These are phyloP conservation scores for Ophiostoma perfectum DNA, from an alignment of 2,329 filamentous ascomycete species.

Conservation along the genomic window DNA sequence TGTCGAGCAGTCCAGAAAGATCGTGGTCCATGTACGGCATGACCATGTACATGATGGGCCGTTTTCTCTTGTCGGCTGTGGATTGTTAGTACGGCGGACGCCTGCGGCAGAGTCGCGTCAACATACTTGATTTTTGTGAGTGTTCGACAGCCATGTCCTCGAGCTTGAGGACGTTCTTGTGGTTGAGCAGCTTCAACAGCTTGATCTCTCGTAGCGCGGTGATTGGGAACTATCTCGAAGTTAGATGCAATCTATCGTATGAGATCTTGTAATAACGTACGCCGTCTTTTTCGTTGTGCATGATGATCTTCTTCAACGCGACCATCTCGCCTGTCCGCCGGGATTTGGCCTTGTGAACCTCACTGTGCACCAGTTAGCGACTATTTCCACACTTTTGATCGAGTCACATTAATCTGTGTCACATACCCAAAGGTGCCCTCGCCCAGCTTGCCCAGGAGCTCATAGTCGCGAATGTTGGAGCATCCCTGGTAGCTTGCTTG, in stretches of 20 bases:
- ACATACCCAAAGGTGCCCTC: slow-evolving; percentile 89
- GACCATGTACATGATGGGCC: slow-evolving; percentile 95
- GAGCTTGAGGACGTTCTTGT: slow-evolving; percentile 77
- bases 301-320: slow-evolving; percentile 96
- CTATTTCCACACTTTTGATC: neutral
- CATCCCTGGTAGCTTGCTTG: slow-evolving; percentile 71
- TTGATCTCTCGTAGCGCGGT: slow-evolving; percentile 97
- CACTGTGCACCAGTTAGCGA: slow-evolving; percentile 41
- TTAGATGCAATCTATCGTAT: no score
- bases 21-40: slow-evolving; percentile 99
- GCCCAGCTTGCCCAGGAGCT: slow-evolving; percentile 75
- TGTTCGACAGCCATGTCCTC: slow-evolving; percentile 96
- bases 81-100: slow-evolving; percentile 15
- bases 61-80: slow-evolving; percentile 70
- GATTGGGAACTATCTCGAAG: slow-evolving; percentile 69
- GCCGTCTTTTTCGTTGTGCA: slow-evolving; percentile 99
- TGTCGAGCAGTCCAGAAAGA: slow-evolving; percentile 92
- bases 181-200: slow-evolving; percentile 88
- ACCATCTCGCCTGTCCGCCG: slow-evolving; percentile 69
- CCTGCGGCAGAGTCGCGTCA: neutral
- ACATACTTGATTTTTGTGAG: slow-evolving; percentile 53
- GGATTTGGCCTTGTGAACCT: slow-evolving; percentile 85
- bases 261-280: slow-evolving; percentile 40
- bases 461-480: slow-evolving; percentile 75
- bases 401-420: neutral